These are phyloP conservation scores for Trypanosoma congolense DNA, from an alignment of 208 protist species.

Conservation along the genomic window DNA sequence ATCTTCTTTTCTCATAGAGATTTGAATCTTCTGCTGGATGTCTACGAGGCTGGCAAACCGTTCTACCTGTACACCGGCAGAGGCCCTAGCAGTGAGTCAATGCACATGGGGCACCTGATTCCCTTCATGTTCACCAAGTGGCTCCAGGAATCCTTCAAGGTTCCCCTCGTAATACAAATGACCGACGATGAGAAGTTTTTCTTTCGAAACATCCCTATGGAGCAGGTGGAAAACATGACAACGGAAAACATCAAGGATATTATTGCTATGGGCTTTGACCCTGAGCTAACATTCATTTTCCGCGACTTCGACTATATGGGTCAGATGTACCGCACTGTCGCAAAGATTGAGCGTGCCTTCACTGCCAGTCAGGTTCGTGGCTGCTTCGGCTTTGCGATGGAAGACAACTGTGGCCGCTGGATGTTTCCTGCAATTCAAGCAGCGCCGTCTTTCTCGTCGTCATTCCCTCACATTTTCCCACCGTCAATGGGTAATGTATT, in stretches of 20 bases:
- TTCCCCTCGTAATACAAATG: slow-evolving; percentile 99
- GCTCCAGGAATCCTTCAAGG: slow-evolving; percentile 99
- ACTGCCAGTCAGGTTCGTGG: slow-evolving; percentile 92
- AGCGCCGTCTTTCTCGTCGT: slow-evolving; percentile 94
- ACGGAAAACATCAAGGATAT: slow-evolving; percentile 99
- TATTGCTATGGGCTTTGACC: slow-evolving; percentile 99
- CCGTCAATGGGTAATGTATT: slow-evolving; percentile 82
- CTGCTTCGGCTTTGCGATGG: slow-evolving; percentile 96
- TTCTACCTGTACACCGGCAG: slow-evolving; percentile 99
- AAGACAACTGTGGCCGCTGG: slow-evolving; percentile 95
- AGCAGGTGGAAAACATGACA: slow-evolving; percentile 91
- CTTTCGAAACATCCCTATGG: slow-evolving; percentile 95
- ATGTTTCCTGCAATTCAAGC: slow-evolving; percentile 98
- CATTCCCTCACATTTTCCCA: slow-evolving; percentile 97
- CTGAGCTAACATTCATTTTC: slow-evolving; percentile 99
- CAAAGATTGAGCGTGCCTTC: slow-evolving; percentile 92
- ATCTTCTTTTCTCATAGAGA: slow-evolving; percentile 99
- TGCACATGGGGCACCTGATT: slow-evolving; percentile 99
- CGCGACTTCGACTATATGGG: slow-evolving; percentile 97
- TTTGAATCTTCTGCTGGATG: slow-evolving; percentile 95
- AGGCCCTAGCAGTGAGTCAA: slow-evolving; percentile 95
- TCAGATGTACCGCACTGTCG: slow-evolving; percentile 95
- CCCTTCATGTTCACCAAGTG: slow-evolving; percentile 99
- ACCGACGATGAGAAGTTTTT: slow-evolving; percentile 99
- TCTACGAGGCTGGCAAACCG: slow-evolving; percentile 93